Conservation (phyloP, 805 yeast genomes). For the Scheffersomyces lignosus region DNA sequence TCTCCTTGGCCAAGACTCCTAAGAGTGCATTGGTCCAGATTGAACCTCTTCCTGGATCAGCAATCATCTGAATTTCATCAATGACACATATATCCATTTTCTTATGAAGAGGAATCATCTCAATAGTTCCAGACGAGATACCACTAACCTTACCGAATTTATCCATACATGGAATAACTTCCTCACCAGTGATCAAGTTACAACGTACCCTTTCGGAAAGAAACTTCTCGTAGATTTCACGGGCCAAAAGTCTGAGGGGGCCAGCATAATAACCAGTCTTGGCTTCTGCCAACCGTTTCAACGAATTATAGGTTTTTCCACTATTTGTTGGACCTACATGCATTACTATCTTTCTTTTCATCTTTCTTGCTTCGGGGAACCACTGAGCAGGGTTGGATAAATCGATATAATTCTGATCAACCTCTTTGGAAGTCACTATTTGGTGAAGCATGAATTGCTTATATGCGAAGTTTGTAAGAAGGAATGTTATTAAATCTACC, state of each 20-base stretch:
- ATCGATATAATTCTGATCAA: constrained; percentile 18
- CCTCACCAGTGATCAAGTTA: constrained; percentile 95
- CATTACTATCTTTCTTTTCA: constrained; percentile 78
- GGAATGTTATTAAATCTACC: constrained; percentile 17
- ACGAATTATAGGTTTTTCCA: constrained; percentile 88
- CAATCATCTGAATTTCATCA: constrained; percentile 96
- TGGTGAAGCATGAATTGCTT: constrained; percentile 18
- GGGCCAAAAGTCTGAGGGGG: constrained; percentile 84
- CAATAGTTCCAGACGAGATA: constrained; percentile 85
- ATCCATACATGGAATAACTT: constrained; percentile 71
- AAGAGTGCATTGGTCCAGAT: constrained; percentile 93
- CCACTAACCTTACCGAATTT: constrained; percentile 70
- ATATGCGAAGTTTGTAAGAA: constrained; percentile 25
- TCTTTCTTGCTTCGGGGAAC: constrained; percentile 82
- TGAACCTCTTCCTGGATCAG: constrained; percentile 76
- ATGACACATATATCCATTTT: constrained; percentile 84
- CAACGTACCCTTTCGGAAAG: constrained; percentile 65
- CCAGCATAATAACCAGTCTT: constrained; percentile 90
- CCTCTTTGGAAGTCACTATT: constrained; percentile 8
- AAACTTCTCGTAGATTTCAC: constrained; percentile 87
- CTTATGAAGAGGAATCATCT: constrained; percentile 75
- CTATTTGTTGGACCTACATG: constrained; percentile 98
- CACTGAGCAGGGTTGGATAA: constrained; percentile 49
- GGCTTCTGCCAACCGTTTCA: constrained; percentile 63
- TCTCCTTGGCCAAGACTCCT: constrained; percentile 81